phyloP scores from a whole-genome alignment of 495 filamentous ascomycete genomes.

The Hapsidospora chrysogenum region DNA sequence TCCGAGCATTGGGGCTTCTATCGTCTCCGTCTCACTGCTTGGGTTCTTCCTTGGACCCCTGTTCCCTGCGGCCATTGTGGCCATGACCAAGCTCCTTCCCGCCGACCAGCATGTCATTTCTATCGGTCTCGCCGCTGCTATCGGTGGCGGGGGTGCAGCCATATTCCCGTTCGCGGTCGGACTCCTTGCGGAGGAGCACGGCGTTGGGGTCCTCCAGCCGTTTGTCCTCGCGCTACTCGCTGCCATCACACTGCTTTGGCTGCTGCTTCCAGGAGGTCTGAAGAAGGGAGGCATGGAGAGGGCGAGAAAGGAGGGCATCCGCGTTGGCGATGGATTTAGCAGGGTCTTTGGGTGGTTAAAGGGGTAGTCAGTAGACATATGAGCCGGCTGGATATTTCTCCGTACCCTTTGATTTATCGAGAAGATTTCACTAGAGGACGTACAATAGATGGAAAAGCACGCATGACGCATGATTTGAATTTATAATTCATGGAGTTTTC shows the following conservation, averaged over 20 bases:
- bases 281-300: not conserved
- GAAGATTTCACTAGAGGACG: no score
- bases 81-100: slow-evolving; percentile 59
- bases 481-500: no score
- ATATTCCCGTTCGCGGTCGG: slow-evolving; percentile 74
- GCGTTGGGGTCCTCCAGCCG: slow-evolving; percentile 65
- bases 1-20: slow-evolving; percentile 57
- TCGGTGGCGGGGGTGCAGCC: slow-evolving; percentile 64
- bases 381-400: no score
- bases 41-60: slow-evolving; percentile 70
- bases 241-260: slow-evolving; percentile 40
- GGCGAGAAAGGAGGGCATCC: not conserved
- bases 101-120: slow-evolving; percentile 63
- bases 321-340: not conserved
- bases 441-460: no score
- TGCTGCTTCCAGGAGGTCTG: slow-evolving; percentile 5
- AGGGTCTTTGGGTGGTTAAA: no score
- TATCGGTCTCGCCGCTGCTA: slow-evolving; percentile 69
- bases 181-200: slow-evolving; percentile 63
- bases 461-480: no score
- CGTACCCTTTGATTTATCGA: no score
- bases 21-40: slow-evolving; percentile 54
- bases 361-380: no score
- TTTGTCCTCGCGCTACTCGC: slow-evolving; percentile 51
- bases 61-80: slow-evolving; percentile 64